Evolutionary conservation across 805 yeast genomes (phyloP).

Genomic region (Kodamaea laetipori): DNA sequence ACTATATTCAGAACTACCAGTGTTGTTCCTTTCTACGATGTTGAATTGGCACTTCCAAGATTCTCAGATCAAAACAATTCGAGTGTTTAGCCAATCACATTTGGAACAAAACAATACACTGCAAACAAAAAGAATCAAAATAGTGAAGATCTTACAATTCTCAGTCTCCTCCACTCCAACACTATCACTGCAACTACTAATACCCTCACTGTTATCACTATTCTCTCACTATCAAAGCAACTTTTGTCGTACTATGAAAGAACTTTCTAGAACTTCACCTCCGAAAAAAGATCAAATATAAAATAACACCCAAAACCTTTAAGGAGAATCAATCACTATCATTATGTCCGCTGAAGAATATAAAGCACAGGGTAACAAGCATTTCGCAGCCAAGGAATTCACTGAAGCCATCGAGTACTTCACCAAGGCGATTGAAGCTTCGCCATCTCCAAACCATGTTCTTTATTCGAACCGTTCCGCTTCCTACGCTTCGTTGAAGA

Average conservation of each 20-base stretch:
- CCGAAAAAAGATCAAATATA: constrained; percentile 4
- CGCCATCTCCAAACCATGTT: constrained; percentile 86
- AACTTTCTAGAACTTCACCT: constrained; percentile 13
- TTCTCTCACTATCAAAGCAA: background rate
- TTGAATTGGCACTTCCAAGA: no score
- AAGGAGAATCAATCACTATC: background rate
- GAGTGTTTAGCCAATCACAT: no score
- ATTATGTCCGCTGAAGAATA: constrained; percentile 67
- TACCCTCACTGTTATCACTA: background rate
- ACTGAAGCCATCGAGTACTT: constrained; percentile 77
- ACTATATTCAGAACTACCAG: no score
- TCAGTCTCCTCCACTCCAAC: background rate
- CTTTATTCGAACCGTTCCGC: constrained; percentile 94
- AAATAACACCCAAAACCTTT: constrained; percentile 1
- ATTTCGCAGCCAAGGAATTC: constrained; percentile 85
- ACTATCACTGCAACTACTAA: no score
- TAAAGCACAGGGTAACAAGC: constrained; percentile 92
- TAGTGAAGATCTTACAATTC: no score
- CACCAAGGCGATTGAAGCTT: constrained; percentile 82
- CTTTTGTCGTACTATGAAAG: no score
- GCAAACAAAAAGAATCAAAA: no score
- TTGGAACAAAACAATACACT: no score
- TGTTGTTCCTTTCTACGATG: no score
- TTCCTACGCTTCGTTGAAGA: constrained; percentile 74
- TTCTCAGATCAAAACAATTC: no score